These are phyloP conservation scores for Phytophthora tentaculata DNA, from an alignment of 352 stramenopile genomes.

Conservation along the genomic window DNA sequence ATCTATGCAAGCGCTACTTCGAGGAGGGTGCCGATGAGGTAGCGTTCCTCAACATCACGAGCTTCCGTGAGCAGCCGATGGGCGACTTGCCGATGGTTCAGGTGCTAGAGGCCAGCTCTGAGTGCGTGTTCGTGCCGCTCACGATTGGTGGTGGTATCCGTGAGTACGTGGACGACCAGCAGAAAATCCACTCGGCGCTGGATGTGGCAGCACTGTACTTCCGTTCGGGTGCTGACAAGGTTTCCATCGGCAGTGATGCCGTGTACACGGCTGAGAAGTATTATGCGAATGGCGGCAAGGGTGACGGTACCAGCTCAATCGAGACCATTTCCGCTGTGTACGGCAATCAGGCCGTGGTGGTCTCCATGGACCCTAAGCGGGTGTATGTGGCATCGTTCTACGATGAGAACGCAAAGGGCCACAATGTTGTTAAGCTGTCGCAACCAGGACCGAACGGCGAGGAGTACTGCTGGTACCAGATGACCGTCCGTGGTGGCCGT, in stretches of 20 bases:
- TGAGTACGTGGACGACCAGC: conserved; percentile 93
- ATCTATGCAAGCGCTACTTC: conserved; percentile 96
- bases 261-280: conserved; percentile 94
- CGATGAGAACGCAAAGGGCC: conserved; percentile 63
- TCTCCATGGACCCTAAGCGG: conserved; percentile 96
- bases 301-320: conserved; percentile 90
- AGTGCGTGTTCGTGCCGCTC: conserved; percentile 97
- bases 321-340: conserved; percentile 97
- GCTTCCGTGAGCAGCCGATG: conserved; percentile 96
- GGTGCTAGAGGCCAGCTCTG: conserved; percentile 94
- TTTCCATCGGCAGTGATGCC: conserved; percentile 97
- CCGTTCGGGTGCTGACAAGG: conserved; percentile 98
- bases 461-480: conserved; percentile 97
- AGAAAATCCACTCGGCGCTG: conserved; percentile 90
- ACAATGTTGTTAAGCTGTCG: conserved; percentile 73
- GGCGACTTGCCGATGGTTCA: conserved; percentile 97
- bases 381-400: conserved; percentile 86
- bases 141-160: conserved; percentile 98
- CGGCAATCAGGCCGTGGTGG: conserved; percentile 97
- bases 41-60: conserved; percentile 99
- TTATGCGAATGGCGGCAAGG: conserved; percentile 76
- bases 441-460: conserved; percentile 93
- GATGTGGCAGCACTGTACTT: conserved; percentile 98
- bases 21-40: conserved; percentile 97
- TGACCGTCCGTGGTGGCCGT: conserved; percentile 96